A percentile compares a stretch with the other conserved stretches of the same genome.
These are phyloP conservation scores for Alopecurus myosuroides DNA, from an alignment of 176 grass and related monocot species.

Conservation along the genomic window DNA sequence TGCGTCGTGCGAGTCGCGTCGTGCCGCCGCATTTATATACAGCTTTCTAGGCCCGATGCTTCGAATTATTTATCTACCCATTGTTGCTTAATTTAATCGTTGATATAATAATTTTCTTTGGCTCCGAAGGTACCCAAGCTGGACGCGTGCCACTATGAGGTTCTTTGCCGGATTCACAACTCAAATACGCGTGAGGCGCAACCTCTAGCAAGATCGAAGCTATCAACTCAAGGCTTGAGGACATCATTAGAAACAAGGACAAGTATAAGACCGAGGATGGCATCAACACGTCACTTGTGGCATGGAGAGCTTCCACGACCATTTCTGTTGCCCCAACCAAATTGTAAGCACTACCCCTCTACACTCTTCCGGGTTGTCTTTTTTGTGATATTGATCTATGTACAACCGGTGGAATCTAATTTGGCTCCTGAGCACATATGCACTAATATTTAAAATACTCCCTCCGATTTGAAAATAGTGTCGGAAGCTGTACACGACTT, in stretches of 20 bases:
- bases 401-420: no score
- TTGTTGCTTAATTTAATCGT: no score
- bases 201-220: slow-evolving; percentile 11
- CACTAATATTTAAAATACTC: no score
- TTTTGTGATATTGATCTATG: no score
- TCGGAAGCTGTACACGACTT: no score
- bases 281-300: neutral
- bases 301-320: slow-evolving; percentile 14
- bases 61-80: no score
- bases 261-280: neutral
- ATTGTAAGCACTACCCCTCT: neutral
- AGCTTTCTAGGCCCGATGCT: no score
- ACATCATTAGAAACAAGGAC: slow-evolving; percentile 23
- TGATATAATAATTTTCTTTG: neutral
- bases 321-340: slow-evolving; percentile 22
- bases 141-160: neutral
- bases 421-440: no score
- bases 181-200: neutral
- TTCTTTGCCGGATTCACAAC: slow-evolving; percentile 1
- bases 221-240: slow-evolving; percentile 18
- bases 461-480: no score
- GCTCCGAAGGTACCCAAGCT: slow-evolving; percentile 1
- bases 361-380: neutral
- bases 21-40: no score
- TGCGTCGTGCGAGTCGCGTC: no score